These are phyloP conservation scores for Lasiosphaeria miniovina DNA, from an alignment of 495 filamentous ascomycete genomes.

Conservation along the genomic window DNA sequence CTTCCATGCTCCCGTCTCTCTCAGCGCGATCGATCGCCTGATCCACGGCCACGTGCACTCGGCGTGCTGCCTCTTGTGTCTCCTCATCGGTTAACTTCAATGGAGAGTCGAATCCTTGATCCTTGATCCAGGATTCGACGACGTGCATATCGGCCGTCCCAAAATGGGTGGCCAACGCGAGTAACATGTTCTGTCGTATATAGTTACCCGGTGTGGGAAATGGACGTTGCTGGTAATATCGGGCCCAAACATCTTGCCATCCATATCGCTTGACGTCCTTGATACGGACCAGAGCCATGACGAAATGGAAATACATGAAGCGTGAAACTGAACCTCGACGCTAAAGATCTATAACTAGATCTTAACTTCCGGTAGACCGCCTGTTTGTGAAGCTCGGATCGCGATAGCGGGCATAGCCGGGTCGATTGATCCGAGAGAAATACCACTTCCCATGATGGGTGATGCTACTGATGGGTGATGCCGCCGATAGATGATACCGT, in stretches of 20 bases:
- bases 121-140: conserved; percentile 11
- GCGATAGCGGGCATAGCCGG: no score
- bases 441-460: no score
- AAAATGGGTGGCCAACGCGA: conserved; percentile 13
- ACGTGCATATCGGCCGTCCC: conserved; percentile 5
- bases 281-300: conserved; percentile 13
- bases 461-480: no score
- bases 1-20: not conserved
- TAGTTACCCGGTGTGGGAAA: conserved; percentile 15
- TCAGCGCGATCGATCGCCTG: conserved; percentile 4
- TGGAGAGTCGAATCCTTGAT: conserved; percentile 2
- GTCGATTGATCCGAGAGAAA: no score
- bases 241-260: conserved; percentile 15
- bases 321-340: conserved; percentile 9
- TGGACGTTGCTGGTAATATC: conserved; percentile 13
- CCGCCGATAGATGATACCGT: no score
- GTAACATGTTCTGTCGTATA: conserved; percentile 11
- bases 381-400: no score
- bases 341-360: no score
- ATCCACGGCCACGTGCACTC: conserved; percentile 8
- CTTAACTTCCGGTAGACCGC: no score
- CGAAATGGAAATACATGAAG: conserved; percentile 18
- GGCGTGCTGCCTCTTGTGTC: conserved; percentile 10
- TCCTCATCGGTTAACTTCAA: not conserved
- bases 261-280: conserved; percentile 2